These are phyloP conservation scores for Staphylotrichum tortipilum DNA, from an alignment of 495 filamentous ascomycete genomes.

Conservation along the genomic window DNA sequence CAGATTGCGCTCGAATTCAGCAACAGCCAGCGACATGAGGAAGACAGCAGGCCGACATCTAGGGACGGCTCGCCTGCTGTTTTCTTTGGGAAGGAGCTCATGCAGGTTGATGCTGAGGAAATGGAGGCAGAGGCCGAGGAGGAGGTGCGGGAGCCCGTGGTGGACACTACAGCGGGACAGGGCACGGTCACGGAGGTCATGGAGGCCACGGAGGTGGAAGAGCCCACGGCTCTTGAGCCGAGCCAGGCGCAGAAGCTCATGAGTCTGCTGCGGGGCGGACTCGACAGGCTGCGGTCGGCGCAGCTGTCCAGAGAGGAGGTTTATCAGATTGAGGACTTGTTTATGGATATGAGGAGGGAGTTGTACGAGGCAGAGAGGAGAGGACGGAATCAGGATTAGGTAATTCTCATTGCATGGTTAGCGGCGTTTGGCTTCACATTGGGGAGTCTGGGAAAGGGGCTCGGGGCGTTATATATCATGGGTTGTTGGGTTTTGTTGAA, in stretches of 20 bases:
- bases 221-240: neutral
- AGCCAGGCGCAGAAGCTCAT: constrained; percentile 35
- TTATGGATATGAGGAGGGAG: constrained; percentile 58
- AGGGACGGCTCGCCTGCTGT: neutral
- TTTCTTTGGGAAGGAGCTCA: neutral
- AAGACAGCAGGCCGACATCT: constrained; percentile 2
- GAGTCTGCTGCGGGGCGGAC: constrained; percentile 39
- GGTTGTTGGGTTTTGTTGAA: neutral
- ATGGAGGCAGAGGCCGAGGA: neutral
- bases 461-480: neutral
- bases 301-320: constrained; percentile 44
- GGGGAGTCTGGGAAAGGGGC: too few relatives aligned
- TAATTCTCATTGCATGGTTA: constrained; percentile 3
- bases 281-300: constrained; percentile 44
- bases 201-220: neutral
- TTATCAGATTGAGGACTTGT: constrained; percentile 54
- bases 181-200: too few relatives aligned
- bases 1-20: constrained; percentile 22
- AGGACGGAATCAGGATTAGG: constrained; percentile 23
- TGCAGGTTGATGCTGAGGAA: constrained; percentile 4
- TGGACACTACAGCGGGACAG: too few relatives aligned
- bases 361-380: constrained; percentile 54
- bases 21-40: constrained; percentile 8
- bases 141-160: too few relatives aligned
- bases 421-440: constrained; percentile 1